Percentiles rank a stretch among this genome's conserved stretches.
These are phyloP conservation scores for Vicia sativa DNA, from an alignment of 306 rosid genomes.

Conservation along the genomic window DNA sequence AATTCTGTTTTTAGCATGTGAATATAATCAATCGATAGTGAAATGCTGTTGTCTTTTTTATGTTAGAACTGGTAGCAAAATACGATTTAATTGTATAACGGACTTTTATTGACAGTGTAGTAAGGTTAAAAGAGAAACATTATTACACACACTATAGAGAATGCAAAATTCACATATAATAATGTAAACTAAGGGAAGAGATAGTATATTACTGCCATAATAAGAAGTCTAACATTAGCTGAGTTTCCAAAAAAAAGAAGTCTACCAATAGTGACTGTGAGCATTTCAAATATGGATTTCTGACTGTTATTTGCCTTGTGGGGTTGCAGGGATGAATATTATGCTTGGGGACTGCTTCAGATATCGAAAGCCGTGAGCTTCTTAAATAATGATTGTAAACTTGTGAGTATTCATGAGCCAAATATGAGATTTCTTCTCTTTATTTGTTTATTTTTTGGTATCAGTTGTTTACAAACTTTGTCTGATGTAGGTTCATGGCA, in stretches of 20 bases:
- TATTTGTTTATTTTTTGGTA: not conserved
- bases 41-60: too few relatives aligned
- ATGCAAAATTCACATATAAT: too few relatives aligned
- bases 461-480: constrained; percentile 37
- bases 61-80: too few relatives aligned
- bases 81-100: too few relatives aligned
- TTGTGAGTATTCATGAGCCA: constrained; percentile 57
- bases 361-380: constrained; percentile 98
- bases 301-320: constrained; percentile 19
- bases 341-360: constrained; percentile 94
- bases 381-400: constrained; percentile 95
- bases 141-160: too few relatives aligned
- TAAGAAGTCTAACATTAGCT: too few relatives aligned
- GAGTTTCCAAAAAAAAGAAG: too few relatives aligned
- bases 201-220: too few relatives aligned
- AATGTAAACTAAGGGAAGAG: too few relatives aligned
- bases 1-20: not conserved
- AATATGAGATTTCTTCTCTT: constrained; percentile 18
- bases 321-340: constrained; percentile 86
- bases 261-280: not conserved
- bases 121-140: too few relatives aligned
- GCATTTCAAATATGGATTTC: constrained; percentile 13
- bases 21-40: not conserved
- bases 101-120: too few relatives aligned
- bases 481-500: constrained; percentile 77